Conservation (phyloP, 345 rosid genomes). For the Citrus inodora region DNA sequence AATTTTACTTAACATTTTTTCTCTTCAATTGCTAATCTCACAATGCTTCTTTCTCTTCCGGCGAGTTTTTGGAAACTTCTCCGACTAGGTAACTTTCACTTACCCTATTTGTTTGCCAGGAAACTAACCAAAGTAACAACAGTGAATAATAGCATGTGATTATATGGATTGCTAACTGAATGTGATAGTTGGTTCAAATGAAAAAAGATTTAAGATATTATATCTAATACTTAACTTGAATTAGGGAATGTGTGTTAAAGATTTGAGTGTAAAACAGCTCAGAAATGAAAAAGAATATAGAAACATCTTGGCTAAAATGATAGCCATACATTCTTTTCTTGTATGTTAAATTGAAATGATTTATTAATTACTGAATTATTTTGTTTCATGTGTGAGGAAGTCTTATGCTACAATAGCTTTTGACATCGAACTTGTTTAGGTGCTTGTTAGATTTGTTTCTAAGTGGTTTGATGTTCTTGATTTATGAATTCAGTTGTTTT, state of each 20-base stretch:
- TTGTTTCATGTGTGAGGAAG: neutral
- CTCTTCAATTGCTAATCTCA: too few relatives aligned
- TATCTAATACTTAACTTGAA: too few relatives aligned
- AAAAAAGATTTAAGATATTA: too few relatives aligned
- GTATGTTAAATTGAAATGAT: neutral
- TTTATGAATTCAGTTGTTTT: conserved; percentile 39
- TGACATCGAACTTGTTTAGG: neutral
- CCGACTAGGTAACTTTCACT: too few relatives aligned
- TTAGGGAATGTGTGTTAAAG: neutral
- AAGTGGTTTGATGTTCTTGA: conserved; percentile 38
- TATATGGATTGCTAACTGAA: too few relatives aligned
- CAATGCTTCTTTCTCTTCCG: too few relatives aligned
- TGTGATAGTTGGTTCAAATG: neutral
- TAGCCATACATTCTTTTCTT: neutral
- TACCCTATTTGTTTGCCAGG: too few relatives aligned
- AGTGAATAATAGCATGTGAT: too few relatives aligned
- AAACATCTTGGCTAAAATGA: neutral
- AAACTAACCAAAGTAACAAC: too few relatives aligned
- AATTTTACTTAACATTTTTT: too few relatives aligned
- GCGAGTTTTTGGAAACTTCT: too few relatives aligned
- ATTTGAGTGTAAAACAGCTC: neutral
- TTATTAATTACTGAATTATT: neutral
- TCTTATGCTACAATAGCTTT: neutral
- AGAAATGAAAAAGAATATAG: neutral
- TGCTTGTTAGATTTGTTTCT: neutral